Conservation (phyloP, 805 yeast species). For the Saccharomyces jurei region DNA sequence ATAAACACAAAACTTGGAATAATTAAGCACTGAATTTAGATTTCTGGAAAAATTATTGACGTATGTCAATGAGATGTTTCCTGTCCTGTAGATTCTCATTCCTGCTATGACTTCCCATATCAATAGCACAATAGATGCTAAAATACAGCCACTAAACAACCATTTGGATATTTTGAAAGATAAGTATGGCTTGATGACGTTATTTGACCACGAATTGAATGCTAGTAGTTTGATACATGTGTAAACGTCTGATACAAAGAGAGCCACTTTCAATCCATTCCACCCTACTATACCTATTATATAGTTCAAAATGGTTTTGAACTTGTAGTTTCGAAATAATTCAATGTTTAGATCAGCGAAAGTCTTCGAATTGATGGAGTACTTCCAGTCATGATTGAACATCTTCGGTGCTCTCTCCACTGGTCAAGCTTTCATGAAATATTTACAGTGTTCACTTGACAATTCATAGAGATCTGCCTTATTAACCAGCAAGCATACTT, state of each 20-base stretch:
- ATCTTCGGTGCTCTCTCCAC: conserved; percentile 3
- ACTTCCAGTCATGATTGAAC: conserved; percentile 23
- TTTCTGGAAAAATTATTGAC: conserved; percentile 56
- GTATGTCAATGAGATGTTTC: conserved; percentile 62
- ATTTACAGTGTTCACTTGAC: background rate
- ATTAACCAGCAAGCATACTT: background rate
- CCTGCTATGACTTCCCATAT: conserved; percentile 54
- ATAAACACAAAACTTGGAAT: conserved; percentile 64
- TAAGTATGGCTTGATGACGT: conserved; percentile 40
- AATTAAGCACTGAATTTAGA: conserved; percentile 48
- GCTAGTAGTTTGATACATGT: conserved; percentile 70
- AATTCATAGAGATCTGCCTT: background rate
- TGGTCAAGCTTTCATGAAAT: background rate
- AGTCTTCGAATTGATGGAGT: conserved; percentile 20
- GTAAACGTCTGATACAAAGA: conserved; percentile 65
- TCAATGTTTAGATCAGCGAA: conserved; percentile 22
- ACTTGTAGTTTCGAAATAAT: conserved; percentile 16
- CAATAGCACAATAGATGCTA: conserved; percentile 54
- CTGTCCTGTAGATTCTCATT: conserved; percentile 45
- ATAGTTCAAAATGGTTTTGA: conserved; percentile 18
- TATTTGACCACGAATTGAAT: conserved; percentile 58
- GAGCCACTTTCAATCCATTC: conserved; percentile 43
- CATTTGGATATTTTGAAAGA: conserved; percentile 50
- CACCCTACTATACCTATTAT: conserved; percentile 20
- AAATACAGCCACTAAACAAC: conserved; percentile 76